Evolutionary conservation across 495 filamentous ascomycete species (phyloP).

Genomic region (Aspergillus steynii): DNA sequence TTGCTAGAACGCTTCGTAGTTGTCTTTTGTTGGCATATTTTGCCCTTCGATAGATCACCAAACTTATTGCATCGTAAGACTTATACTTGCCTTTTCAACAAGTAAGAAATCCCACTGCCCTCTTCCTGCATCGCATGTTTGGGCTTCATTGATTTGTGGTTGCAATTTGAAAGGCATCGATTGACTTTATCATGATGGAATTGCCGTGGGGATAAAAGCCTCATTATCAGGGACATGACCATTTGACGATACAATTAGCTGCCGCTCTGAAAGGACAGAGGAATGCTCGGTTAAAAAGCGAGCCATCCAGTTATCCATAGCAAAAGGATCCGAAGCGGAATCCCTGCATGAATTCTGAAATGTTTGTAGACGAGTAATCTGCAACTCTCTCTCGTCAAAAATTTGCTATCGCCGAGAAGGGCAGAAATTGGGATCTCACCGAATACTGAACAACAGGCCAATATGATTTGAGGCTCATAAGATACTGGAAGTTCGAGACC

Average conservation of each 20-base stretch:
- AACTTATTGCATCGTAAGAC: too few species aligned
- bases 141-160: too few species aligned
- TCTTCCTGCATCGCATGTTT: too few species aligned
- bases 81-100: too few species aligned
- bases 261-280: constrained; percentile 17
- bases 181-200: too few species aligned
- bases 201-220: neutral
- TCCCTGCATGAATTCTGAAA: constrained; percentile 24
- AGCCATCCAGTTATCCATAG: constrained; percentile 29
- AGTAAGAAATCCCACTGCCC: too few species aligned
- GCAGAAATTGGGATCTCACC: constrained; percentile 10
- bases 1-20: too few species aligned
- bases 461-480: constrained; percentile 23
- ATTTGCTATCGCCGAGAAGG: too few species aligned
- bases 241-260: neutral
- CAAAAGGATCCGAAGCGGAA: constrained; percentile 25
- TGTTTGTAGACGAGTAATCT: constrained; percentile 21
- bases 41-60: too few species aligned
- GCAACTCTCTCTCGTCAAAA: neutral
- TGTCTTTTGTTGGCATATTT: too few species aligned
- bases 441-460: constrained; percentile 25
- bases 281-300: constrained; percentile 28
- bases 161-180: too few species aligned
- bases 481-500: constrained; percentile 25
- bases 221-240: neutral